Evolutionary conservation across 768 basidiomycete genomes (phyloP), one percentile per base, ranked within the genome.

Genomic region (Lactarius pseudohatsudake): DNA sequence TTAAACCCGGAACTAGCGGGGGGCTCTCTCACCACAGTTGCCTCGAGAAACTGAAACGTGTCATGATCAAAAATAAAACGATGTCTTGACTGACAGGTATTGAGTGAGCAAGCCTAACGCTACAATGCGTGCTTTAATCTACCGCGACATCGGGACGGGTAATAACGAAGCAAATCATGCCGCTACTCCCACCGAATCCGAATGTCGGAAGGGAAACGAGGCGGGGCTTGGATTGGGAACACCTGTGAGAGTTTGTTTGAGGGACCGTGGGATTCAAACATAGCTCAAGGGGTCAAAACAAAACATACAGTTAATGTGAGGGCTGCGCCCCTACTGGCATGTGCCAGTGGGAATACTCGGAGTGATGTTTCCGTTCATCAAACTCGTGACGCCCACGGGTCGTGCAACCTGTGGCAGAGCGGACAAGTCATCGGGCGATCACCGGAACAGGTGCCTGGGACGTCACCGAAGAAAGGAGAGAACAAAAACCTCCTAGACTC

Each of bases 181-280:
- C 6, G 55, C 16, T 30, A 26, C 57, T 13, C 13, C 18, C 30
- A 40, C 36, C 2, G 32, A 40, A 32, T 32, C 56, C n/a, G 57
- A 38, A n/a, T 16, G n/a, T 58, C n/a, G 57, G 22, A 26, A 40
- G 20, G 57, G 30, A 28, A 57, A 18, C n/a, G 50, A 13, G 30
- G 20, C 50, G 57, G 36, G 36, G 56, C 56, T 15, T 53, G 22
- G 38, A 43, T 26, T n/a, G 32, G 50, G 61, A 20, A 30, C 16
- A 10, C 5, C 15, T 55, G 41, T 55, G 53, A 56, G 64, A 64
- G 53, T 26, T 60, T 59, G 41, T 64, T 64, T 55, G 53, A 60
- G 30, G 28, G 26, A 26, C 36, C 53, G 66, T 67, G 62, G 62
- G 34, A 26, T 18, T 45, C 38, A 40, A n/a, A 20, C 36, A 38